Evolutionary conservation across 441 rosid species (phyloP).

Genomic region (Brassica hybrid): DNA sequence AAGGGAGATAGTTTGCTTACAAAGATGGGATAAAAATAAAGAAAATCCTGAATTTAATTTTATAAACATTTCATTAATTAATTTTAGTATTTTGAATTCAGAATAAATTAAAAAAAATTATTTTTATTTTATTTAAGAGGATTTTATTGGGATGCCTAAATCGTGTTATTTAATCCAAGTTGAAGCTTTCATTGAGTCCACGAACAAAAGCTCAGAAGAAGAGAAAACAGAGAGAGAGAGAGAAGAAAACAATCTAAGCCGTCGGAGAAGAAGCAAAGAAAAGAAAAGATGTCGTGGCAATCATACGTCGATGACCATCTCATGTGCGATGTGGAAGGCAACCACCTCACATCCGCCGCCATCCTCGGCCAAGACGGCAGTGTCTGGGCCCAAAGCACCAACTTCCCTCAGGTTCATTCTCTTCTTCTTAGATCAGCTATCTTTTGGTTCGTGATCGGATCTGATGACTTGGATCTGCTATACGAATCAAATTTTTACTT

Average conservation of each 20-base stretch:
- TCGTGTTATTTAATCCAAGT: slow-evolving; percentile 17
- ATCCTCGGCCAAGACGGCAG: no score
- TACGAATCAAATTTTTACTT: neutral
- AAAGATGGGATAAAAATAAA: neutral
- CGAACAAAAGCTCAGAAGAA: slow-evolving; percentile 6
- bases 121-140: neutral
- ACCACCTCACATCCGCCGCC: no score
- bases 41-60: neutral
- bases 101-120: neutral
- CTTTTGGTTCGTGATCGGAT: slow-evolving; percentile 23
- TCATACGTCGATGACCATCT: no score
- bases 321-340: no score
- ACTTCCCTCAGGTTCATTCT: slow-evolving; percentile 65
- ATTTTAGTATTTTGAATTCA: neutral
- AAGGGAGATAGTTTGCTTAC: neutral
- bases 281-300: slow-evolving; percentile 64
- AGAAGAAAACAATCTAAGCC: slow-evolving; percentile 14
- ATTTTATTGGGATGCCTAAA: slow-evolving; percentile 26
- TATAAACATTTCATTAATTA: no score
- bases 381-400: no score
- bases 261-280: slow-evolving; percentile 39
- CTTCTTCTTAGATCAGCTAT: neutral
- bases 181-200: slow-evolving; percentile 8
- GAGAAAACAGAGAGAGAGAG: slow-evolving; percentile 6
- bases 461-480: slow-evolving; percentile 34